These are phyloP conservation scores for Diaporthe longicolla DNA, from an alignment of 2,329 filamentous ascomycete species.

Conservation along the genomic window DNA sequence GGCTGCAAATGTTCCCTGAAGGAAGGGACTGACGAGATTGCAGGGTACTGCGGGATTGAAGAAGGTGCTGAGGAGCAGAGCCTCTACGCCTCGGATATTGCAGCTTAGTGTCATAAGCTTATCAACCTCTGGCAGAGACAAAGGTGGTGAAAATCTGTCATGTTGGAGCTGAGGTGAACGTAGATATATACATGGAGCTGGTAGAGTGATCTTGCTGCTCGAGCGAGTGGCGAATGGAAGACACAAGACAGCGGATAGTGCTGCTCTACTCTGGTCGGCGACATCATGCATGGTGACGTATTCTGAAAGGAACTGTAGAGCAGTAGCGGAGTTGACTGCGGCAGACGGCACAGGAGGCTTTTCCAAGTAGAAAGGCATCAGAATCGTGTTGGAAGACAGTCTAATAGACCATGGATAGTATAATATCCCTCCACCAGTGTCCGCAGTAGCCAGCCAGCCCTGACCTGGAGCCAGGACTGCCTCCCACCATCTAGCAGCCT, in stretches of 20 bases:
- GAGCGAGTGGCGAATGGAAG: constrained; percentile 9
- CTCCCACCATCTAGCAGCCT: constrained; percentile 28
- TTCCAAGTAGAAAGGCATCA: not conserved
- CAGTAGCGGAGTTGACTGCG: constrained; percentile 7
- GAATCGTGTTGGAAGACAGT: not conserved
- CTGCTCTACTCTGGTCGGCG: constrained; percentile 21
- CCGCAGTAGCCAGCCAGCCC: constrained; percentile 19
- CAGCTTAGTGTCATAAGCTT: constrained; percentile 14
- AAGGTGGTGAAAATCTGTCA: not conserved
- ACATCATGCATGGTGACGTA: not conserved
- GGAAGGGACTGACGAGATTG: constrained; percentile 9
- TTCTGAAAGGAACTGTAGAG: constrained; percentile 11
- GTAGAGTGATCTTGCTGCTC: not conserved
- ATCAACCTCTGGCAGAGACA: not conserved
- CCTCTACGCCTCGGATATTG: constrained; percentile 6
- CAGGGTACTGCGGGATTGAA: constrained; percentile 9
- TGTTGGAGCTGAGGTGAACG: not conserved
- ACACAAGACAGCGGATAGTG: constrained; percentile 18
- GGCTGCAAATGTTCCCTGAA: constrained; percentile 23
- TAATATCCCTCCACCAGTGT: not conserved
- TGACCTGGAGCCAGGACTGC: constrained; percentile 14
- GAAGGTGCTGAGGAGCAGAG: constrained; percentile 2
- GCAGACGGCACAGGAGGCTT: not conserved
- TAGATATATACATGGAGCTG: not conserved
- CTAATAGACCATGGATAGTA: constrained; percentile 3